phyloP scores from a whole-genome alignment of 805 yeast species.

The Candida pini region DNA sequence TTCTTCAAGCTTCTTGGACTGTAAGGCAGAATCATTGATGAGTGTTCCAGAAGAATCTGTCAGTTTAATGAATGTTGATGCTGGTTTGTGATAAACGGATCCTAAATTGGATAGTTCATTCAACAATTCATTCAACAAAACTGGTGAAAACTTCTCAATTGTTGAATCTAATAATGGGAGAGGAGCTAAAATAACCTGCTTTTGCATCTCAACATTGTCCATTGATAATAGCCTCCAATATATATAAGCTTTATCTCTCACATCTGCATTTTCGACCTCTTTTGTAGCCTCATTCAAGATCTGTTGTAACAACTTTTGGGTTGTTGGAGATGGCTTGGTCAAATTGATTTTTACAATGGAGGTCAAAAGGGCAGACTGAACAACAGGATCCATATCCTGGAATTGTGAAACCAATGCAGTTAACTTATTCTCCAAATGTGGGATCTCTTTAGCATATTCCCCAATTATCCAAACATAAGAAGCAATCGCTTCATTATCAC shows the following conservation, averaged over 20 bases:
- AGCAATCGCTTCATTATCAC: conserved; percentile 45
- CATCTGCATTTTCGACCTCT: conserved; percentile 66
- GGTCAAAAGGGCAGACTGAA: conserved; percentile 57
- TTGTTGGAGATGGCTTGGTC: conserved; percentile 25
- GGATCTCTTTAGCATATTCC: conserved; percentile 59
- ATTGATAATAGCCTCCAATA: conserved; percentile 73
- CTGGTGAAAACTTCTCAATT: conserved; percentile 65
- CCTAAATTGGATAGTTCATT: conserved; percentile 79
- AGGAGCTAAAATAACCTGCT: conserved; percentile 50
- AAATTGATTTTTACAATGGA: conserved; percentile 55
- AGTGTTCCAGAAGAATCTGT: conserved; percentile 8
- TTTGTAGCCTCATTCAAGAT: conserved; percentile 59
- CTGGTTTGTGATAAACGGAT: conserved; percentile 85
- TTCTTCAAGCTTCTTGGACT: conserved; percentile 65
- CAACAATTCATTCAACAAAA: conserved; percentile 60
- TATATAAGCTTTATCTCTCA: conserved; percentile 72
- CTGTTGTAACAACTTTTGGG: conserved; percentile 45
- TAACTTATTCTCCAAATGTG: conserved; percentile 44
- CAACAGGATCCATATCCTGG: conserved; percentile 50
- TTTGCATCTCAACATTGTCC: conserved; percentile 35
- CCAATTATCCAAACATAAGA: conserved; percentile 70
- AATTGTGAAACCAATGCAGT: conserved; percentile 44
- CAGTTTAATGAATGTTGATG: conserved; percentile 46
- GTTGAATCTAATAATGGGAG: conserved; percentile 71
- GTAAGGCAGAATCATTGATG: conserved; percentile 23